Evolutionary conservation across 2,329 filamentous ascomycete genomes (phyloP).

Genomic region (Pseudocercospora pini-densiflorae): DNA sequence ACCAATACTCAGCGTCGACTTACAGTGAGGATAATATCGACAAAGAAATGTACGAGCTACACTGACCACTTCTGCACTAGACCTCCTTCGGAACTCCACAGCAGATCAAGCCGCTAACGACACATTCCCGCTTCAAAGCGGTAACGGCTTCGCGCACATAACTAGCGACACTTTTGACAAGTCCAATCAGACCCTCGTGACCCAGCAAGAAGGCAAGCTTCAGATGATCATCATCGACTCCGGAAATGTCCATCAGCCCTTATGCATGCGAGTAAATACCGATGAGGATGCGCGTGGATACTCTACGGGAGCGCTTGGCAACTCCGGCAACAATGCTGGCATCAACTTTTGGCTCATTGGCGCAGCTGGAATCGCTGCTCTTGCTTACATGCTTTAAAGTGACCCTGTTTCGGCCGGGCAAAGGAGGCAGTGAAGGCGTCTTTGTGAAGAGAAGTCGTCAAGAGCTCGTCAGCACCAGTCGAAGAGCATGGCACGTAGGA

Average conservation of each 20-base stretch:
- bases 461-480: neutral
- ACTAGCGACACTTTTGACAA: conserved; percentile 15
- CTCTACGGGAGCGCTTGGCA: conserved; percentile 11
- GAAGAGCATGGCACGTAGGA: neutral
- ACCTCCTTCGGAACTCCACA: conserved; percentile 8
- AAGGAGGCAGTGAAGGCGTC: no score
- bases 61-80: neutral
- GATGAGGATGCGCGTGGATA: conserved; percentile 10
- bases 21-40: conserved; percentile 4
- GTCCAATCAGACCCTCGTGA: conserved; percentile 13
- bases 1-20: conserved; percentile 8
- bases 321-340: conserved; percentile 2
- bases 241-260: conserved; percentile 17
- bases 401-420: neutral
- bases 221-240: conserved; percentile 22
- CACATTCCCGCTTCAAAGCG: conserved; percentile 8
- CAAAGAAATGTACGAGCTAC: neutral
- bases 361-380: conserved; percentile 11
- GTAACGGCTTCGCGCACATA: conserved; percentile 21
- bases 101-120: neutral
- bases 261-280: conserved; percentile 18
- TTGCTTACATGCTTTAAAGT: conserved; percentile 15
- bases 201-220: conserved; percentile 12
- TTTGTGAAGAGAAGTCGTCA: no score
- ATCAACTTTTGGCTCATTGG: conserved; percentile 15